Conservation (phyloP, 306 rosid species). For the Cucumis hystrix region DNA sequence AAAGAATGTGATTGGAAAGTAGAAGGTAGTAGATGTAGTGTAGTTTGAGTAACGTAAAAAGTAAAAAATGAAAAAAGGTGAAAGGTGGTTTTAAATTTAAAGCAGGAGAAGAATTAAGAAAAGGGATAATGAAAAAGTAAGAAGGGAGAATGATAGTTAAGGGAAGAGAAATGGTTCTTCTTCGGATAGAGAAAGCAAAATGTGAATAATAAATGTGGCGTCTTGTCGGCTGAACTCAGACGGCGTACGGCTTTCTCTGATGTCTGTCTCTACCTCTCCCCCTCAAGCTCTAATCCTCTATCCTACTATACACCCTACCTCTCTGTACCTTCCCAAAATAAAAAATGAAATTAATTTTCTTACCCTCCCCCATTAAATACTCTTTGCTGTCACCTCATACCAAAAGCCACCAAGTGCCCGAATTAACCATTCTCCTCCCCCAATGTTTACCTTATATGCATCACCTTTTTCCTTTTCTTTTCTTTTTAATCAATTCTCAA, state of each 20-base stretch:
- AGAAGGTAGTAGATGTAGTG: too few species aligned
- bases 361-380: not conserved
- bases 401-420: not conserved
- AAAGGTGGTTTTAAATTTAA: not conserved
- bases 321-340: not conserved
- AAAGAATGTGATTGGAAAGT: too few species aligned
- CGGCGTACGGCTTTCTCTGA: not conserved
- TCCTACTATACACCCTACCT: not conserved
- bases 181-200: not conserved
- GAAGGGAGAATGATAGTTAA: not conserved
- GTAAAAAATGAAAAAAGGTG: too few species aligned
- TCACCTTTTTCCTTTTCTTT: too few species aligned
- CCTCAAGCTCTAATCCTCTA: not conserved
- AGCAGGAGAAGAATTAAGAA: not conserved
- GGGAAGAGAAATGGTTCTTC: not conserved
- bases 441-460: not conserved
- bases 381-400: not conserved
- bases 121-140: not conserved
- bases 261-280: not conserved
- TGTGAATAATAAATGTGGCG: conserved; percentile 1
- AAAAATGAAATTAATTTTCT: not conserved
- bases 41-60: too few species aligned
- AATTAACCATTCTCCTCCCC: not conserved
- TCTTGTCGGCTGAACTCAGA: conserved; percentile 1
- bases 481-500: too few species aligned